These are phyloP conservation scores for Cucumis cinereus DNA, from an alignment of 306 rosid genomes.

Conservation along the genomic window DNA sequence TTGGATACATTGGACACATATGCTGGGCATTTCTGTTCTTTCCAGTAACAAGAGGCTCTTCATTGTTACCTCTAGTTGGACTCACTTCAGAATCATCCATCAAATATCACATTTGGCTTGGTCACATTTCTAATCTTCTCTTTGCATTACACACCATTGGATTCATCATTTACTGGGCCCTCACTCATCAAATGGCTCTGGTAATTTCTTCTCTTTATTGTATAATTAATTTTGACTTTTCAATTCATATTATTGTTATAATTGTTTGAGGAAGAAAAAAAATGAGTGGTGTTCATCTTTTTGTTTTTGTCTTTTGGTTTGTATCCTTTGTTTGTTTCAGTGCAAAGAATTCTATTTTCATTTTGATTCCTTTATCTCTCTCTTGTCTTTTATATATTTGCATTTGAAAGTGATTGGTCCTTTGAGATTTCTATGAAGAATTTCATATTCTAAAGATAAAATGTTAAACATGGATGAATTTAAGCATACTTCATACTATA, in stretches of 20 bases:
- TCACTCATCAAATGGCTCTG: conserved; percentile 20
- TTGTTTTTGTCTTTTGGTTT: neutral
- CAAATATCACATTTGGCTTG: conserved; percentile 67
- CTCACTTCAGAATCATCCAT: conserved; percentile 57
- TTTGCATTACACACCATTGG: conserved; percentile 43
- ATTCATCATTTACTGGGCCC: conserved; percentile 47
- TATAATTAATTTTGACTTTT: neutral
- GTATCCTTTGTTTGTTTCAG: neutral
- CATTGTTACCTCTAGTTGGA: conserved; percentile 45
- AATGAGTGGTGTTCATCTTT: neutral
- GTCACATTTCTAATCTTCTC: conserved; percentile 45
- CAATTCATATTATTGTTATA: no score
- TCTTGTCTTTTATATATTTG: neutral
- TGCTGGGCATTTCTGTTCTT: conserved; percentile 79
- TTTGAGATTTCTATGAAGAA: neutral
- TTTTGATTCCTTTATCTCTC: neutral
- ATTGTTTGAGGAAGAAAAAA: neutral
- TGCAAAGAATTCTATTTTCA: neutral
- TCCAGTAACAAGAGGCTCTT: conserved; percentile 55
- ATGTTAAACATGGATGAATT: no score
- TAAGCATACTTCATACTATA: no score
- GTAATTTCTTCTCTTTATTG: neutral
- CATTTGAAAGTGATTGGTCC: neutral
- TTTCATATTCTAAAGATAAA: neutral
- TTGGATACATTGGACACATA: conserved; percentile 54